These are phyloP conservation scores for Pichia sp. DNA, from an alignment of 1,139 yeast species.

Conservation along the genomic window DNA sequence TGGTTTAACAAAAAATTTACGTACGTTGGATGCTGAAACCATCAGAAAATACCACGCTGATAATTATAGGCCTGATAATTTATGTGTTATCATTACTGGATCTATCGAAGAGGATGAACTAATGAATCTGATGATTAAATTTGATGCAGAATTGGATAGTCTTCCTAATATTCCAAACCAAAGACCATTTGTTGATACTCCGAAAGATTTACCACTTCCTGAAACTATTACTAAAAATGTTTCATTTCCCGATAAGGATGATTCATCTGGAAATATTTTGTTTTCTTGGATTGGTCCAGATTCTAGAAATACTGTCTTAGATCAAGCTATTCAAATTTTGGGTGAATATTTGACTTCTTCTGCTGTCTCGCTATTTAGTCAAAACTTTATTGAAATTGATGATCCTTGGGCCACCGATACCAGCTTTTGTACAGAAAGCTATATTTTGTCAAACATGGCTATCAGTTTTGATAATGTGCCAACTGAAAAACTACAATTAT, in stretches of 20 bases:
- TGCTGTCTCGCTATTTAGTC: conserved; percentile 61
- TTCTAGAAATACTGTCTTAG: conserved; percentile 44
- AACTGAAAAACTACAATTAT: conserved; percentile 47
- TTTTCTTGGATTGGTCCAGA: conserved; percentile 84
- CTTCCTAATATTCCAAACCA: conserved; percentile 34
- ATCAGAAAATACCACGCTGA: conserved; percentile 69
- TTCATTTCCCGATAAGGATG: conserved; percentile 87
- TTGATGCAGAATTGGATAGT: conserved; percentile 53
- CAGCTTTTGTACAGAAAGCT: conserved; percentile 66
- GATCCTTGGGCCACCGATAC: conserved; percentile 77
- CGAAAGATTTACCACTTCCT: conserved; percentile 36
- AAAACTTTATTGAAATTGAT: conserved; percentile 69
- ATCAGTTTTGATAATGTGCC: conserved; percentile 73
- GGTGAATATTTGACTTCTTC: conserved; percentile 76
- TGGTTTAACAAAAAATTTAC: conserved; percentile 72
- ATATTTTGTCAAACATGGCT: conserved; percentile 50
- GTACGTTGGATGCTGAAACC: conserved; percentile 64
- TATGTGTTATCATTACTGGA: conserved; percentile 80
- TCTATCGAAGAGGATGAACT: conserved; percentile 71
- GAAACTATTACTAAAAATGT: conserved; percentile 41
- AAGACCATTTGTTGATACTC: conserved; percentile 82
- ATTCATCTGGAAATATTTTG: conserved; percentile 69
- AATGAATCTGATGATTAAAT: conserved; percentile 49
- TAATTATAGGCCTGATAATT: conserved; percentile 76
- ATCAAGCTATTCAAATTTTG: conserved; percentile 64